These are phyloP conservation scores for Abrus precatorius DNA, from an alignment of 306 rosid species.

Conservation along the genomic window DNA sequence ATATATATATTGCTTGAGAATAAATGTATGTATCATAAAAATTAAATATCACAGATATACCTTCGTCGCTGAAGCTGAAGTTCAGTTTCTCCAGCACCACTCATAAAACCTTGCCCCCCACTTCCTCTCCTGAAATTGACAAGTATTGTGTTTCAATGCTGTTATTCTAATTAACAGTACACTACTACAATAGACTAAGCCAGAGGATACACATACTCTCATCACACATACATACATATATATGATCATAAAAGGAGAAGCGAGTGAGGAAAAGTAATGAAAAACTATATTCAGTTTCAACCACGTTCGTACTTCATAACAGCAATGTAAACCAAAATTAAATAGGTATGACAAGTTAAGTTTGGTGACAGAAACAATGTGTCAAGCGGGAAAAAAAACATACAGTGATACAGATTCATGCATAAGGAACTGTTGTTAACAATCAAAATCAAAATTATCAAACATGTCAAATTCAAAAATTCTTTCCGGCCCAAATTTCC, in stretches of 20 bases:
- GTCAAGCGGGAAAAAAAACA: not conserved
- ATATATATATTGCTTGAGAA: slow-evolving; percentile 33
- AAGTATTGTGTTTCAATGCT: slow-evolving; percentile 33
- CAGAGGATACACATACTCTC: not conserved
- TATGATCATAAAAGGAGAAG: not conserved
- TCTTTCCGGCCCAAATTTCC: slow-evolving; percentile 1
- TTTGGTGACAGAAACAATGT: not conserved
- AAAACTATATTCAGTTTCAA: slow-evolving; percentile 21
- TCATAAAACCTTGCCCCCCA: slow-evolving; percentile 92
- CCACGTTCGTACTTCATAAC: not conserved
- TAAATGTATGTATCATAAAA: slow-evolving; percentile 41
- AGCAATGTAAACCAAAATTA: slow-evolving; percentile 29
- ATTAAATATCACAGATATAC: slow-evolving; percentile 52
- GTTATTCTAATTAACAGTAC: slow-evolving; percentile 16
- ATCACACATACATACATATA: not conserved
- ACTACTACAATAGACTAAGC: slow-evolving; percentile 37
- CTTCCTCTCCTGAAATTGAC: slow-evolving; percentile 84
- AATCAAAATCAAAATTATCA: not conserved
- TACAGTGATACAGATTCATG: too few relatives aligned
- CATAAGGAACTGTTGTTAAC: not conserved
- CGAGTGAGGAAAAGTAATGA: not conserved
- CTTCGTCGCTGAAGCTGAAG: slow-evolving; percentile 96
- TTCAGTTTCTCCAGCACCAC: slow-evolving; percentile 99
- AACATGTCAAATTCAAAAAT: not conserved
- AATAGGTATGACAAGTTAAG: slow-evolving; percentile 1